Conservation (phyloP, 768 basidiomycete genomes). For the Phylloporus rhodoxanthus region DNA sequence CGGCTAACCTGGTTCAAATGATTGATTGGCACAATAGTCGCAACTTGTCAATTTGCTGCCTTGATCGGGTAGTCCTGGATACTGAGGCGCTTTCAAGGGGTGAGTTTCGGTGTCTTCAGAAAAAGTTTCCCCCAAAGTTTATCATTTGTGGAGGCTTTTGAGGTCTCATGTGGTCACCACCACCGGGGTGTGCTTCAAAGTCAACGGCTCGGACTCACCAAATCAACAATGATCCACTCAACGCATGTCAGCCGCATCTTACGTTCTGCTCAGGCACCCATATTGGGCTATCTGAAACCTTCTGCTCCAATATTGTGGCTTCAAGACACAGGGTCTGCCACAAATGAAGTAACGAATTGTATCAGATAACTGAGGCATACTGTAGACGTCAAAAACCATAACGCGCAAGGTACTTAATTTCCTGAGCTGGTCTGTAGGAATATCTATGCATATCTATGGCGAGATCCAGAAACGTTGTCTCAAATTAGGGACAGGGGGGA, state of each 20-base stretch:
- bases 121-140: background rate
- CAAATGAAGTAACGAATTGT: background rate
- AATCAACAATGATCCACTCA: background rate
- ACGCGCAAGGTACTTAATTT: background rate
- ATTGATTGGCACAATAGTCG: too few species aligned
- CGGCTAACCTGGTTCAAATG: too few species aligned
- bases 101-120: background rate
- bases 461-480: constrained; percentile 9
- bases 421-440: background rate
- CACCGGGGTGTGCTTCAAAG: background rate
- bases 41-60: background rate
- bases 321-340: background rate
- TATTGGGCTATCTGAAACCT: background rate
- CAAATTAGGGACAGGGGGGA: background rate
- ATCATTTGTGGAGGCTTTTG: background rate
- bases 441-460: background rate
- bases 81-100: background rate
- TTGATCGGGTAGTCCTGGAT: background rate
- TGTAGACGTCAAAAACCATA: background rate
- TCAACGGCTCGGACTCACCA: background rate
- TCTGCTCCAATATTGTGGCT: background rate
- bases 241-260: background rate
- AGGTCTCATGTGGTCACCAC: background rate
- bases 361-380: background rate
- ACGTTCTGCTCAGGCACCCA: background rate